Evolutionary conservation across 768 basidiomycete species (phyloP).

Genomic region (Tylopilus felleus): DNA sequence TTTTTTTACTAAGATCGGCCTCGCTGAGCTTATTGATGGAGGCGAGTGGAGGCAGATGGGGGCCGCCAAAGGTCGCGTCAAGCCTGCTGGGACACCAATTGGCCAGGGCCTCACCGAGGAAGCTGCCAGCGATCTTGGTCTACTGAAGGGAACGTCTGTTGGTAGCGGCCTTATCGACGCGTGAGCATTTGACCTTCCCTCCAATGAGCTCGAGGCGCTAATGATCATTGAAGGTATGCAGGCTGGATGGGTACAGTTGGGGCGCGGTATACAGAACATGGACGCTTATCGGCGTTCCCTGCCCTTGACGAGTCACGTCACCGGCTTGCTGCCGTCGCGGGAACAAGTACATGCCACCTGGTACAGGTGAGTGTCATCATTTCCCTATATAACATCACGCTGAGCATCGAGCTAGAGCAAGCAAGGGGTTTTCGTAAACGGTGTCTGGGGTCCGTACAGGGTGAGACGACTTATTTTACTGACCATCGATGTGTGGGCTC

Average conservation of each 20-base stretch:
- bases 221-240: slow-evolving; percentile 57
- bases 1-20: slow-evolving; percentile 85
- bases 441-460: slow-evolving; percentile 91
- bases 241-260: slow-evolving; percentile 98
- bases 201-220: background rate
- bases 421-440: slow-evolving; percentile 80
- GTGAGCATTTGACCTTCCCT: slow-evolving; percentile 39
- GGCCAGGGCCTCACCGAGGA: slow-evolving; percentile 74
- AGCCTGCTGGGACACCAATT: slow-evolving; percentile 83
- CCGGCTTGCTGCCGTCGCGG: slow-evolving; percentile 89
- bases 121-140: slow-evolving; percentile 83
- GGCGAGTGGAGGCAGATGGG: slow-evolving; percentile 72
- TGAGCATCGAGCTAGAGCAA: slow-evolving; percentile 52
- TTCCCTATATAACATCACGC: background rate
- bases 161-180: slow-evolving; percentile 96
- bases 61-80: slow-evolving; percentile 54
- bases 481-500: background rate
- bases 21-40: slow-evolving; percentile 63
- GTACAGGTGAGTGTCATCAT: slow-evolving; percentile 57
- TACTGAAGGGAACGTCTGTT: slow-evolving; percentile 83
- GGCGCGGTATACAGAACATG: slow-evolving; percentile 60
- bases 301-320: slow-evolving; percentile 72
- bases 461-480: slow-evolving; percentile 31
- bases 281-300: slow-evolving; percentile 52
- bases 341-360: slow-evolving; percentile 95